Percentiles rank a stretch among this genome's conserved stretches.
Evolutionary conservation across 2,329 filamentous ascomycete species (phyloP).

Genomic region (Scedosporium aurantiacum): DNA sequence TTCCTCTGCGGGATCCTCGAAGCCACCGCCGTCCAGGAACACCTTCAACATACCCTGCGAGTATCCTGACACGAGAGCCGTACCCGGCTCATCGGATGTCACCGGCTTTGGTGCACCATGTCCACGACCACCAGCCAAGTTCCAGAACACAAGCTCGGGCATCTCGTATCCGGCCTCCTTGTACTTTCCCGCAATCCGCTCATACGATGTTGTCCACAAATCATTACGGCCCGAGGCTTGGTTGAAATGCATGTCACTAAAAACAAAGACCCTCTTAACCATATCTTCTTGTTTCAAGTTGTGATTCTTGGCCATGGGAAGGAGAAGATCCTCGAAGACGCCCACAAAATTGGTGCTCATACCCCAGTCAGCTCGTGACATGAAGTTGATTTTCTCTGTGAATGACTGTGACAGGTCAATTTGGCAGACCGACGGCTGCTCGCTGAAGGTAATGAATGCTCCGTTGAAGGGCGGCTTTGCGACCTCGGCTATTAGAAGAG

Average conservation of each 20-base stretch:
- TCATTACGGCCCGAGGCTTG: constrained; percentile 13
- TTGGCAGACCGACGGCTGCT: constrained; percentile 25
- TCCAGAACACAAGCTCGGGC: constrained; percentile 51
- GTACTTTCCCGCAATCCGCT: constrained; percentile 35
- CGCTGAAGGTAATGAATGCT: constrained; percentile 43
- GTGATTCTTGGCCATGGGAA: constrained; percentile 40
- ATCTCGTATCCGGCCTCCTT: constrained; percentile 41
- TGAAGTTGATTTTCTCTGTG: constrained; percentile 25
- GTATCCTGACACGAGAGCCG: constrained; percentile 42
- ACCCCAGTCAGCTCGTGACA: constrained; percentile 24
- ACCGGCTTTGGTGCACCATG: constrained; percentile 33
- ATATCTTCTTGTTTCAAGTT: constrained; percentile 43
- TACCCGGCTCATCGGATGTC: constrained; percentile 30
- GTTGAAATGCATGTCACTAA: constrained; percentile 52
- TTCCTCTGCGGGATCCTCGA: constrained; percentile 17
- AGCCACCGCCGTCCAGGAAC: constrained; percentile 38
- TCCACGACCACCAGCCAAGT: constrained; percentile 33
- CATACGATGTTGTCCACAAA: constrained; percentile 34
- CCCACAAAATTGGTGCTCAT: constrained; percentile 40
- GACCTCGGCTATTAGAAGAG: constrained; percentile 43
- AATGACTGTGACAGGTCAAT: constrained; percentile 28
- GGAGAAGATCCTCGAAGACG: constrained; percentile 42
- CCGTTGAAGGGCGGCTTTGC: constrained; percentile 41
- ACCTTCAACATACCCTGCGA: constrained; percentile 47
- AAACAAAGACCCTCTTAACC: constrained; percentile 50